Evolutionary conservation across 768 basidiomycete species (phyloP), one percentile per base, ranked within the genome.

Genomic region (Chalciporus chontae): DNA sequence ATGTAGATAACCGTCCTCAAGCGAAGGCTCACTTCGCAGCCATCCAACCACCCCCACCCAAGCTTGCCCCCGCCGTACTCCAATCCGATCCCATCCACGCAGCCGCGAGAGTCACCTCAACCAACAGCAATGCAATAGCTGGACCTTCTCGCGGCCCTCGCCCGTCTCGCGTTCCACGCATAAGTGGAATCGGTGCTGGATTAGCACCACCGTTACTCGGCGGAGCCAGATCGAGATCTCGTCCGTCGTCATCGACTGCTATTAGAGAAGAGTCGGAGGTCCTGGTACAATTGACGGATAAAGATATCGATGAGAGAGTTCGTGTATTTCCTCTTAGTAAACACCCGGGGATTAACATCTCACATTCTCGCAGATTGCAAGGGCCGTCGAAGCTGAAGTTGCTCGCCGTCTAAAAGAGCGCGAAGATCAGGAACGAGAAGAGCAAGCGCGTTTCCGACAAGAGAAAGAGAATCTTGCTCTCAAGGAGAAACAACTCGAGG

Each of bases 271-370:
- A 59, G 47, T 18, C 54, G 31, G 68, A 64, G 17, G 15, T 34
- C 1, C 15, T 49, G 5, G 43, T 59, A 40, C 59, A 62, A 26
- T 61, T 85, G 55, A 79, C 80, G 3, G 84, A 86, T 66, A 77
- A 81, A 59, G 87, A 90, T 42, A 85, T 90, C 53, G 84, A 90
- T 53, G 84, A 84, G 31, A 73, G 83, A 70, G 88, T 85, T 57
- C n/a, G 76, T 66, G 43, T 48, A 41, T 46, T 14, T 42, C 19
- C 7, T 11, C 27, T 11, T 52, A 29, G 34, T 5, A 31, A 21
- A 10, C 38, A 14, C 29, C 32, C n/a, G n/a, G 26, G 29, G 14
- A 44, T 52, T 23, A 45, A 51, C 24, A 40, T 43, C 8, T 37
- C 21, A 18, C 5, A 36, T 18, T 18, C 10, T 7, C 8, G 18